Base-by-base conservation (phyloP, 2,329 filamentous ascomycete species). In the Ophiosphaerella narmari region DNA sequence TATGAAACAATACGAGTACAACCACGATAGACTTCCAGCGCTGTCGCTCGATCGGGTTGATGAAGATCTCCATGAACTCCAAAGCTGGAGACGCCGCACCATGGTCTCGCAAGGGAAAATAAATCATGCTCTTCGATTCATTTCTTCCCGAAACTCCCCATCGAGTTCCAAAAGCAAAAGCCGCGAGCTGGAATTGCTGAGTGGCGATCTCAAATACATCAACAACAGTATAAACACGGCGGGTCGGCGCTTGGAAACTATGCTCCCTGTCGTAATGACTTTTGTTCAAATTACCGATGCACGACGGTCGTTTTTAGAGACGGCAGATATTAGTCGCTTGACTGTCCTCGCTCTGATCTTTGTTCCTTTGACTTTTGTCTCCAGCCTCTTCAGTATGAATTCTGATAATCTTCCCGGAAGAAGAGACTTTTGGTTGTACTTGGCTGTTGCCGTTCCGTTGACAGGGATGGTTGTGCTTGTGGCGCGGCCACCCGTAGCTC, bases 351-450 rank as follows among this genome's bases (percentile, higher is more conserved):
- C 60, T 2, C 44, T 66, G 11, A 36, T 65, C 2, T 65, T 66
- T 34, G 54, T 66, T 2, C 63, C 63, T 0, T 38, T 63, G 33
- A 61, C 40, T 1, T 65, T 50, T 42, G 40, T 61, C 0, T 51
- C 60, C 1, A 57, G 59, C 42, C 24, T 65, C 2, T 65, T 66
- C 43, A 65, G 62, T 39, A 66, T 66, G 62, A 57, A 47, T 37
- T 23, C 31, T 1, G 31, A 53, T 13, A 35, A 43, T 35, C 18
- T 39, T 23, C 60, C 58, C 2, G 56, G 57, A 1, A 43, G 45
- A 7, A 6, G n/a, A 7, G 14, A 32, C 1, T 63, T 66, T 37
- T 65, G 61, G 61, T 35, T 65, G 1, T 65, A 62, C 39, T 59
- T 65, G 35, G 53, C 42, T 1, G 52, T 61, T 9, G 52, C 58